Conservation (phyloP, 202 grass and related monocot species). For the Setaria viridis region DNA sequence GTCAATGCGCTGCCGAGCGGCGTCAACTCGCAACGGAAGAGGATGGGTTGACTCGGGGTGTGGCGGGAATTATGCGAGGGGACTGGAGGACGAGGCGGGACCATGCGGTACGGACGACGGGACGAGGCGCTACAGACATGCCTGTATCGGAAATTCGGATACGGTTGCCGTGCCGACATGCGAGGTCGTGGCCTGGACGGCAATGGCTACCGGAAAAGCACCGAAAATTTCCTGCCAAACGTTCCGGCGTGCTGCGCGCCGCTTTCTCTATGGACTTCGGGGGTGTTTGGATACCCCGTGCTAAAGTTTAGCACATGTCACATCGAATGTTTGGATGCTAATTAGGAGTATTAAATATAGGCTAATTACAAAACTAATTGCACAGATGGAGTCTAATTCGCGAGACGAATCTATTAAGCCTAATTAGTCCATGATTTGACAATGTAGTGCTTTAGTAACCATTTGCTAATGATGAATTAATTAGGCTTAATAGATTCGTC, state of each 20-base stretch:
- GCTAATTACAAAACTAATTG: too few relatives aligned
- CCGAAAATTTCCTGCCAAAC: neutral
- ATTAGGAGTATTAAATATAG: too few relatives aligned
- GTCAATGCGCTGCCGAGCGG: neutral
- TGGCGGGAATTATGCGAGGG: constrained; percentile 30
- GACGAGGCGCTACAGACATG: neutral
- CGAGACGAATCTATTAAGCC: too few relatives aligned
- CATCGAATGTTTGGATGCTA: too few relatives aligned
- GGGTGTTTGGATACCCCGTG: too few relatives aligned
- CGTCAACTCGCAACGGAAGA: constrained; percentile 32
- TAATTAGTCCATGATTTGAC: too few relatives aligned
- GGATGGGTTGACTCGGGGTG: constrained; percentile 30
- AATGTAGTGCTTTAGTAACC: too few relatives aligned
- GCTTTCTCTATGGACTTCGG: neutral
- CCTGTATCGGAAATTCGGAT: neutral
- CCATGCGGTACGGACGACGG: neutral
- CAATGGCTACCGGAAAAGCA: neutral
- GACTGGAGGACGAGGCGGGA: neutral
- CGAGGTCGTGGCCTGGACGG: neutral
- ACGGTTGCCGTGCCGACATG: constrained; percentile 44
- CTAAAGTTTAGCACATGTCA: too few relatives aligned
- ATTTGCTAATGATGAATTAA: too few relatives aligned
- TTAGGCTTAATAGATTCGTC: too few relatives aligned
- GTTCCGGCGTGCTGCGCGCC: neutral
- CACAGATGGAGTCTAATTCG: too few relatives aligned